Evolutionary conservation across 163 green algal genomes (phyloP).

Genomic region (Volvox carteri): DNA sequence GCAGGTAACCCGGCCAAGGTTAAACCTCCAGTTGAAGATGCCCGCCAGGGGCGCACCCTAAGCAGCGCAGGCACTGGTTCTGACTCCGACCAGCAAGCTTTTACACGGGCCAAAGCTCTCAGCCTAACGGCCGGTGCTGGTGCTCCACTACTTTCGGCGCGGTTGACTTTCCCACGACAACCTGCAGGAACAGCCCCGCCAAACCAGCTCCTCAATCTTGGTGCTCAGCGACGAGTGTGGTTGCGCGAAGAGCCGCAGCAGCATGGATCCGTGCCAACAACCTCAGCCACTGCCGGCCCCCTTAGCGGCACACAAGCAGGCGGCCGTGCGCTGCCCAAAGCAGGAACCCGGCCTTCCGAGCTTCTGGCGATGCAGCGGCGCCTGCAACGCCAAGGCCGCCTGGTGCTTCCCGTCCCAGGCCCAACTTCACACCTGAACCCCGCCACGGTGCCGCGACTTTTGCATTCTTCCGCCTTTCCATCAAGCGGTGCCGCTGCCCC

Average conservation of each 20-base stretch:
- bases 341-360: background rate
- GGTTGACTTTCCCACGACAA: background rate
- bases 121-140: background rate
- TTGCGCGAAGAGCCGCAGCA: background rate
- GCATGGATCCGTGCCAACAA: background rate
- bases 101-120: background rate
- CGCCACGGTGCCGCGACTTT: background rate
- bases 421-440: background rate
- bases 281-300: background rate
- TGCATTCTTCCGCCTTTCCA: background rate
- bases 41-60: background rate
- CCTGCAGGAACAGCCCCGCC: background rate
- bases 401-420: background rate
- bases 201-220: background rate
- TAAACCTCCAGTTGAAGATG: background rate
- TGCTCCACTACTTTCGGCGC: background rate
- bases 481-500: background rate
- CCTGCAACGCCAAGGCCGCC: constrained; percentile 12
- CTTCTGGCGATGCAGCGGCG: background rate
- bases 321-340: background rate
- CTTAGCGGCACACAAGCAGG: background rate
- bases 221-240: background rate
- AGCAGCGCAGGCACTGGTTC: background rate
- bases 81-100: background rate
- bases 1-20: background rate